Base-by-base conservation (phyloP, 2,329 filamentous ascomycete species). In the Tolypocladium amazonense region DNA sequence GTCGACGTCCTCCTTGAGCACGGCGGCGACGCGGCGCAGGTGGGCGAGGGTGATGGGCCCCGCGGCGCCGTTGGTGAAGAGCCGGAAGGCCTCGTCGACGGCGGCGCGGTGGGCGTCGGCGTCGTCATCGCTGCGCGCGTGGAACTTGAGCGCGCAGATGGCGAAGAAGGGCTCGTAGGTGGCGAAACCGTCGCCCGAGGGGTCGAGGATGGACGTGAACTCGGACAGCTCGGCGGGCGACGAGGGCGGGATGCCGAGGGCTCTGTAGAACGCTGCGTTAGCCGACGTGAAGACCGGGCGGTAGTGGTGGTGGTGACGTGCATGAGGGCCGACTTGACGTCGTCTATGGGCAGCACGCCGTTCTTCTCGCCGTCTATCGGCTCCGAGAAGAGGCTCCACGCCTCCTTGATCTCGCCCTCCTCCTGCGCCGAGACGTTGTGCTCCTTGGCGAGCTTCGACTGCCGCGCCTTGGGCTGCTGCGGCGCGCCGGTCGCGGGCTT, bases 391-490 rank as follows among this genome's bases (percentile, higher is more conserved):
- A 97, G 81, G 27, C 83, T 80, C 73, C 94, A 97, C 18, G 92
- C 92, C 73, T 97, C 92, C 68, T 85, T 87, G 70, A 99, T 96
- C 76, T 97, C 92, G 66, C 83, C 82, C 76, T 97, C 93, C 75
- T 97, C 88, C 64, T 88, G 85, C 47, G 87, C 88, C 18, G 85
- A 88, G 69, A 97, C 85, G 72, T 92, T 88, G 81, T 97, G 87
- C 70, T 96, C 91, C 76, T 92, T 93, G 37, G 93, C 93, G 67
- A 97, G 89, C 73, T 92, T 95, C 61, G 92, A 96, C 69, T 85
- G 86, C 63, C 89, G 88, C 57, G 69, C 63, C 70, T 70, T 77
- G 59, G 71, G 65, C 65, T 61, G 70, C 59, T 23, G 65, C 65
- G 61, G 69, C 59, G 23, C 71, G 25, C 68, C 60, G 57, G 63